These are phyloP conservation scores for Fagus sylvatica DNA, from an alignment of 306 rosid genomes.

Conservation along the genomic window DNA sequence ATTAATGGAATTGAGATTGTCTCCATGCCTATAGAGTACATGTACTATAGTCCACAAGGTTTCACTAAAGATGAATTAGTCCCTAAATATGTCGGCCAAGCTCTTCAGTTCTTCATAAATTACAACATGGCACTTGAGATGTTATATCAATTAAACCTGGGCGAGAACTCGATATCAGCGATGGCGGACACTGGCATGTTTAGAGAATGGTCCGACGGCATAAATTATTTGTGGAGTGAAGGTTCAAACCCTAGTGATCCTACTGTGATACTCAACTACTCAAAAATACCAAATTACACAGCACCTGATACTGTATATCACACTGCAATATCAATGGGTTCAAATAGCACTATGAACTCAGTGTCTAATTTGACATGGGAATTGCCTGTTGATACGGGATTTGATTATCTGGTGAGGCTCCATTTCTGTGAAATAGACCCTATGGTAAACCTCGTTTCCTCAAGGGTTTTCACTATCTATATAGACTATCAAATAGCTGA, in stretches of 20 bases:
- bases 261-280: neutral
- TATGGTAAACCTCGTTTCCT: rapidly evolving
- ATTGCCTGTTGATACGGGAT: conserved; percentile 44
- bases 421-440: neutral
- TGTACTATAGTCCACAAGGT: neutral
- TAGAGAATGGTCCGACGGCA: conserved; percentile 41
- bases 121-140: conserved; percentile 36
- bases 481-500: neutral
- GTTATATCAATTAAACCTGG: conserved; percentile 33
- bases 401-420: conserved; percentile 49
- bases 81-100: neutral
- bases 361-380: conserved; percentile 34
- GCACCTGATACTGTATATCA: conserved; percentile 33
- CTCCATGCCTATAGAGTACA: conserved; percentile 38
- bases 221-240: no score
- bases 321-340: neutral
- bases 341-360: conserved; percentile 2
- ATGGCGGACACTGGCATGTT: conserved; percentile 35
- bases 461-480: neutral
- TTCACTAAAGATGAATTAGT: no score
- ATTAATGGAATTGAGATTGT: conserved; percentile 48
- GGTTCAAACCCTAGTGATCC: no score
- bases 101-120: neutral
- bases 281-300: conserved; percentile 10
- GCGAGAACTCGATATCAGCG: conserved; percentile 31